These are phyloP conservation scores for Alternaria sp. DNA, from an alignment of 2,329 filamentous ascomycete genomes.

Conservation along the genomic window DNA sequence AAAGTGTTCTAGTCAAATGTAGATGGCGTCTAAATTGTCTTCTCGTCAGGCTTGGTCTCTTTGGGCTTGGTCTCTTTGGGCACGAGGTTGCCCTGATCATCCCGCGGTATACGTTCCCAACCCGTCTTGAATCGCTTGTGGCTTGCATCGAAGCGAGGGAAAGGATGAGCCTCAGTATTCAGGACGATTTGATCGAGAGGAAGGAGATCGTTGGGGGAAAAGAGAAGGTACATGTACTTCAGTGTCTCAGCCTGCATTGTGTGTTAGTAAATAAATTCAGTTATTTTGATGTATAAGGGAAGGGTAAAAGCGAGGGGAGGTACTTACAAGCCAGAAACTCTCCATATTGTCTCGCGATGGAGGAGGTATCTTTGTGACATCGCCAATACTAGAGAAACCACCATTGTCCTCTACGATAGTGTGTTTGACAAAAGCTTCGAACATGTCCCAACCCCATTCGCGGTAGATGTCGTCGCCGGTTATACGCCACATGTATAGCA, in stretches of 20 bases:
- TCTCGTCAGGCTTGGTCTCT: conserved; percentile 16
- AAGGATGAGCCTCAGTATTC: conserved; percentile 93
- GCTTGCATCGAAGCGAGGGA: conserved; percentile 86
- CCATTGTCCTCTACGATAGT: conserved; percentile 79
- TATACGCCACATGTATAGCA: conserved; percentile 99
- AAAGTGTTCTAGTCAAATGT: not conserved
- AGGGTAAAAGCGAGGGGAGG: not conserved
- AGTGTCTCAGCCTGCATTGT: conserved; percentile 81
- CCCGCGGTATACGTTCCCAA: conserved; percentile 75
- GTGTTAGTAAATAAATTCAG: not conserved
- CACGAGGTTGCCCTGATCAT: conserved; percentile 43
- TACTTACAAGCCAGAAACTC: conserved; percentile 91
- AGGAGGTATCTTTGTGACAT: conserved; percentile 78
- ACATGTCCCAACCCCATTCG: conserved; percentile 99
- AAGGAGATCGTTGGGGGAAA: conserved; percentile 82
- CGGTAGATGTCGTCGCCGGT: conserved; percentile 89
- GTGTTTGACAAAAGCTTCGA: conserved; percentile 87
- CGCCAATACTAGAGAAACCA: conserved; percentile 82
- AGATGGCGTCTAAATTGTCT: not conserved
- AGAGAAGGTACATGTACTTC: conserved; percentile 97
- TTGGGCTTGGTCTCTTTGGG: conserved; percentile 22
- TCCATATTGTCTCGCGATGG: conserved; percentile 90
- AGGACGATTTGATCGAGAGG: conserved; percentile 88
- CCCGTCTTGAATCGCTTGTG: conserved; percentile 77
- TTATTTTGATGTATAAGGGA: not conserved